Evolutionary conservation across 257 asterid species (phyloP), one percentile per base, ranked within the genome.

Genomic region (Gentiana dahurica): DNA sequence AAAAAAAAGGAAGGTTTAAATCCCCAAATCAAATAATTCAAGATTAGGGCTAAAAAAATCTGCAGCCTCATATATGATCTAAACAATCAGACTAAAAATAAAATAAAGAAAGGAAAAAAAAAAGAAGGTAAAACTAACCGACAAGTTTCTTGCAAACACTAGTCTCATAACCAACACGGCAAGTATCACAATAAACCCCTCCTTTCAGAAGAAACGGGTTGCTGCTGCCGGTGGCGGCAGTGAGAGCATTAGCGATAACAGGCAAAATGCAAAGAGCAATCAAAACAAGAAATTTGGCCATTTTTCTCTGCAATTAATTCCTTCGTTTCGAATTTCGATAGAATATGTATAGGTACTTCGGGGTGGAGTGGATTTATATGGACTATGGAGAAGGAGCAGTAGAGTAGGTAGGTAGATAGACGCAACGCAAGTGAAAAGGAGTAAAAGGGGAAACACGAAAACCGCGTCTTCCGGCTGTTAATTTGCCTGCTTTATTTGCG

Each of bases 81-180:
- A 12, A 32, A 32, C 7, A 2, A 12, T 6, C 5, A 8, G 0
- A 58, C 5, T 10, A 13, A 8, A 10, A 35, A 8, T 4, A 38
- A 1, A 51, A 12, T 32, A 38, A 61, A 0, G 2, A 3, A 9
- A 34, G 5, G 4, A 51, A 3, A 36, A 45, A 36, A 45, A 1
- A 10, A 15, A n/a, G 47, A 32, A 12, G 44, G 13, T 10, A 50
- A 1, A 45, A 58, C 24, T 66, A 54, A 87, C 96, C 88, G 6
- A 76, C 56, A 49, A 78, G 70, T 60, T 64, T 65, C 46, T 60
- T 69, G 57, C 80, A 36, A 65, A 85, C 89, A 3, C 62, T 15
- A 45, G 86, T 85, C 72, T 87, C 89, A 24, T 63, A 87, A 41
- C 95, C 97, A 59, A 84, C 85, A 53, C 75, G 88, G 81, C 97